Evolutionary conservation across 2,329 filamentous ascomycete genomes (phyloP), one percentile per base, ranked within the genome.

Genomic region (Aphanoascus verrucosus): DNA sequence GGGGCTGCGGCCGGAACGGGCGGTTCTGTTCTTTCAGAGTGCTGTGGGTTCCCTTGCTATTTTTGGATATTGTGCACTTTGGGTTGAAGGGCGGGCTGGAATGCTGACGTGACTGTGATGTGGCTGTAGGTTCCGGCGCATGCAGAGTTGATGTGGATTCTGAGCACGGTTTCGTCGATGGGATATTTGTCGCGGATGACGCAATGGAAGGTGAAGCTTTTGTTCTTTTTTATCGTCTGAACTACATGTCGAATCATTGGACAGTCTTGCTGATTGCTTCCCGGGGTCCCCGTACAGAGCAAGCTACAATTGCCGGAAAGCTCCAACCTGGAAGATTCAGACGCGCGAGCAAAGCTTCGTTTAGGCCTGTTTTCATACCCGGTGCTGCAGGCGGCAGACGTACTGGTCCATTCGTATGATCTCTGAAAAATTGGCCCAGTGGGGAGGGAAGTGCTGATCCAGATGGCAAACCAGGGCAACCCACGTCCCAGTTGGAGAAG

Each of bases 121-220:
- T 44, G 35, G 8, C 7, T 23, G 32, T 53, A 87, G 81, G 83
- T 90, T 1, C 76, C 82, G 15, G 83, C 84, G 45, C 93, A 97
- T 71, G 74, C 86, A 3, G 90, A 97, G 69, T 77, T 98, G 58
- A 94, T 95, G 86, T 98, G 93, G 93, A 89, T 97, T 64, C 72
- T 98, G 57, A 91, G 88, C 65, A 96, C 90, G 60, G 86, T 86
- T 50, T 87, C 93, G 20, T 91, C 87, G 4, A 89, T 93, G 69
- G 93, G 93, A 38, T 94, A 95, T 70, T 74, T 98, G n/a, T 85
- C 85, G 8, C 79, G 93, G n/a, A 98, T 98, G 93, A 97, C 93
- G 28, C 93, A 97, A 69, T 98, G 93, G 90, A 98, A 98, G 82
- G 88, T 88, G 64, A 28, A 8, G 37, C 34, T 34, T 31, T 59